Percentiles rank a stretch among this genome's conserved stretches.
Conservation (phyloP, 2,329 filamentous ascomycete genomes). For the Xylaria multiplex region DNA sequence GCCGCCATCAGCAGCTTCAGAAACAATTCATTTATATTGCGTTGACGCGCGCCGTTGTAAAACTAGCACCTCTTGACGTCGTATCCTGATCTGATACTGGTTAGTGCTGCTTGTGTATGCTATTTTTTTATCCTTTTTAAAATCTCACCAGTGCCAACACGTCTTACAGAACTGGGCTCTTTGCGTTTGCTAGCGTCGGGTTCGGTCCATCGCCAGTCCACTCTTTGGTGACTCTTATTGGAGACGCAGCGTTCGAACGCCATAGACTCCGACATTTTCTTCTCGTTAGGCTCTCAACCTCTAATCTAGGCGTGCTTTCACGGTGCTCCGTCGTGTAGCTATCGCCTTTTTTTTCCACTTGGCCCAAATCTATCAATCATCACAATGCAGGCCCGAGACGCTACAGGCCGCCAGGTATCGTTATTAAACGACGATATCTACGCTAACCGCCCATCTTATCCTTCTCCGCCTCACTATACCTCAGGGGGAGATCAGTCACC, state of each 20-base stretch:
- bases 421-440: conserved; percentile 66
- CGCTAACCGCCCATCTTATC: conserved; percentile 50
- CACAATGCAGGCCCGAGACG: conserved; percentile 65
- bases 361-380: not conserved
- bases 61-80: conserved; percentile 12
- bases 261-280: conserved; percentile 11
- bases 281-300: not conserved
- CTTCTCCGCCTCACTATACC: conserved; percentile 52
- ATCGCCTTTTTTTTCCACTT: conserved; percentile 2
- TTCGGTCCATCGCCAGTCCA: conserved; percentile 15
- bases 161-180: conserved; percentile 4
- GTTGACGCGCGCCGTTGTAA: conserved; percentile 2
- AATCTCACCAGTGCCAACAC: conserved; percentile 13
- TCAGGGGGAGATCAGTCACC: conserved; percentile 54
- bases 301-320: conserved; percentile 7
- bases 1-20: not conserved
- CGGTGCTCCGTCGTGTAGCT: conserved; percentile 7
- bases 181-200: conserved; percentile 21
- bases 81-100: conserved; percentile 3
- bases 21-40: conserved; percentile 5
- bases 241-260: conserved; percentile 15
- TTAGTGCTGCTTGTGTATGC: conserved; percentile 5
- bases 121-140: not conserved
- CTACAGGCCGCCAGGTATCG: conserved; percentile 67
- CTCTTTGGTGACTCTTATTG: conserved; percentile 21